These are phyloP conservation scores for Vitis amurensis DNA, from an alignment of 164 flowering plant genomes.

Conservation along the genomic window DNA sequence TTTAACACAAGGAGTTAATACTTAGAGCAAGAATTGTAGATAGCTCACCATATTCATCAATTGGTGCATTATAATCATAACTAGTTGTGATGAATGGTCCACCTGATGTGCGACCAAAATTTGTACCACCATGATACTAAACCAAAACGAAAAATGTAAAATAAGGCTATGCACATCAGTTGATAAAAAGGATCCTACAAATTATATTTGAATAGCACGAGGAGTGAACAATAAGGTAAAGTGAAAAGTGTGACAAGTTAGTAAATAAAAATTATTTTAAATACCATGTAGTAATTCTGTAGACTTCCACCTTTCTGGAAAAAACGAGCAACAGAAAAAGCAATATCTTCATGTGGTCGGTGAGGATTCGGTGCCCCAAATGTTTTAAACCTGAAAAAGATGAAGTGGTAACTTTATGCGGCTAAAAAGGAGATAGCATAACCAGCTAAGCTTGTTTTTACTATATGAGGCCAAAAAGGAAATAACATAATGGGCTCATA, in stretches of 20 bases:
- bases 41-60: slow-evolving; percentile 90
- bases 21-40: neutral
- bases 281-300: slow-evolving; percentile 95
- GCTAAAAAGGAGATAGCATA: no score
- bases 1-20: neutral
- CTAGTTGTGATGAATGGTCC: slow-evolving; percentile 99
- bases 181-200: neutral
- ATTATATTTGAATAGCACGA: neutral
- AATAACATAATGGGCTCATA: no score
- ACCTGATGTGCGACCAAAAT: slow-evolving; percentile 96
- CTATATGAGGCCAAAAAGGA: no score
- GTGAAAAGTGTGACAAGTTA: neutral
- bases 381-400: slow-evolving; percentile 76
- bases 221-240: neutral
- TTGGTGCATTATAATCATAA: slow-evolving; percentile 99
- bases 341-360: slow-evolving; percentile 92
- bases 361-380: slow-evolving; percentile 90
- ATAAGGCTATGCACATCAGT: neutral
- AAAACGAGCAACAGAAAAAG: slow-evolving; percentile 93
- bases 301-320: slow-evolving; percentile 94
- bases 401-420: no score
- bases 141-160: neutral
- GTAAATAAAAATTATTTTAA: neutral
- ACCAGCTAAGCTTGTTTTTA: no score
- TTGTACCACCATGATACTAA: slow-evolving; percentile 99